Base-by-base conservation (phyloP, 805 yeast species). In the Wickerhamomyces sydowiorum region DNA sequence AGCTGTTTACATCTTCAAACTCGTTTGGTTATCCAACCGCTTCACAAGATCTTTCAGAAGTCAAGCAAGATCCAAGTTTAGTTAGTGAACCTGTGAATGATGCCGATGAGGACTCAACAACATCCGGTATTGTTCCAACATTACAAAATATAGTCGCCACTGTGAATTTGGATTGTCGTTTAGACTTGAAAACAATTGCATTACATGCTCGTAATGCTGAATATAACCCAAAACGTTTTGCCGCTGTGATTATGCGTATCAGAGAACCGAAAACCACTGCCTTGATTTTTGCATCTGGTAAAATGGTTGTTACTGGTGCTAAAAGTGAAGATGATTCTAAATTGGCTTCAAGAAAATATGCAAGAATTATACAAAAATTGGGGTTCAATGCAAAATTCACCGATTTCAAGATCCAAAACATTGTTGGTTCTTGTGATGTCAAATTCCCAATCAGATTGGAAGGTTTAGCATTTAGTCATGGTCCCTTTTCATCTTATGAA, bases 251-350 rank as follows among this genome's bases (percentile, higher is more conserved):
- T 54, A 93, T 93, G 99, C 86, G 99, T 75, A 93, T 93, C 54
- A 80, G 99, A 66, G 99, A 93, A 64, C 99, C 99, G 15, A 93
- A 93, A 65, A 93, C 99, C 1, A 93, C 99, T 2, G 98, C 99
- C 0, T 73, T 93, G 53, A 93, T 93, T 51, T 93, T 93, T 65
- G 99, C 99, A 2, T 89, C 97, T 2, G 99, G 99, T 58, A 93
- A 93, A 66, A 93, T 93, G 99, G 99, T 93, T 53, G 99, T 93
- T 14, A 93, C 98, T 24, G 99, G 99, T 77, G 99, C 99, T 20
- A 93, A 93, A 65, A 85, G 96, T 29, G 99, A 93, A 64, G 98
- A 93, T 61, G 98, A 93, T 62, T 88, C 97, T n/a, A 93, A 93
- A 64, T 75, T 93, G 51, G 99, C 99, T 1, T 88, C 96, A 18